phyloP scores from a whole-genome alignment of 331 rosid species.

The Cydonia oblonga region DNA sequence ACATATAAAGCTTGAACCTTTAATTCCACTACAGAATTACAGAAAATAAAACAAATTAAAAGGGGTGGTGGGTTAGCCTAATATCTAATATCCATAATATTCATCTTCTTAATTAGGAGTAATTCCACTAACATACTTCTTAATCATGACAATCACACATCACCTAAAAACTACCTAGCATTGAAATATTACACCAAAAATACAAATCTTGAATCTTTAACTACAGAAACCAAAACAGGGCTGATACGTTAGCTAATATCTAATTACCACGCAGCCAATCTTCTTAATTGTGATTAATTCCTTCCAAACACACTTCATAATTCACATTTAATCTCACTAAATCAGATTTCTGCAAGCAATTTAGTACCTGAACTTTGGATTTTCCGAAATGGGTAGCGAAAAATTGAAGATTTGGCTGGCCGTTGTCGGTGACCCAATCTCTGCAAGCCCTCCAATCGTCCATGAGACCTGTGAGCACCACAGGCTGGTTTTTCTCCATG shows the following conservation, averaged over 20 bases:
- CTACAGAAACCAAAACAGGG: neutral
- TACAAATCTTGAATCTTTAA: neutral
- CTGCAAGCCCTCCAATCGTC: slow-evolving; percentile 69
- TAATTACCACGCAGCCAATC: neutral
- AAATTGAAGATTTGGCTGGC: slow-evolving; percentile 48
- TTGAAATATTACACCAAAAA: neutral
- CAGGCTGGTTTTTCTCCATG: slow-evolving; percentile 68
- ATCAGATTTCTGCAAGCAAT: neutral
- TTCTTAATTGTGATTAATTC: neutral
- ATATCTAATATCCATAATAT: too few species aligned
- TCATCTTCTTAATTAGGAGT: neutral
- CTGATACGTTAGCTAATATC: neutral
- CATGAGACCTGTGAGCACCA: slow-evolving; percentile 60
- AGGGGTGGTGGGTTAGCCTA: neutral
- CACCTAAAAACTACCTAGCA: neutral
- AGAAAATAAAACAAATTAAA: neutral
- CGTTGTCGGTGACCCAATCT: slow-evolving; percentile 58
- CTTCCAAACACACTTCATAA: neutral
- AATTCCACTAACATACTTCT: neutral
- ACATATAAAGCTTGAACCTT: neutral
- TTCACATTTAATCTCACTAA: neutral
- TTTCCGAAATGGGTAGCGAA: slow-evolving; percentile 54
- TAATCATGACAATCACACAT: neutral
- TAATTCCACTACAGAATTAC: neutral
- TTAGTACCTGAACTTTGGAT: slow-evolving; percentile 69